Base-by-base conservation (phyloP, 768 basidiomycete genomes). In the Phlegmacium glaucopus region DNA sequence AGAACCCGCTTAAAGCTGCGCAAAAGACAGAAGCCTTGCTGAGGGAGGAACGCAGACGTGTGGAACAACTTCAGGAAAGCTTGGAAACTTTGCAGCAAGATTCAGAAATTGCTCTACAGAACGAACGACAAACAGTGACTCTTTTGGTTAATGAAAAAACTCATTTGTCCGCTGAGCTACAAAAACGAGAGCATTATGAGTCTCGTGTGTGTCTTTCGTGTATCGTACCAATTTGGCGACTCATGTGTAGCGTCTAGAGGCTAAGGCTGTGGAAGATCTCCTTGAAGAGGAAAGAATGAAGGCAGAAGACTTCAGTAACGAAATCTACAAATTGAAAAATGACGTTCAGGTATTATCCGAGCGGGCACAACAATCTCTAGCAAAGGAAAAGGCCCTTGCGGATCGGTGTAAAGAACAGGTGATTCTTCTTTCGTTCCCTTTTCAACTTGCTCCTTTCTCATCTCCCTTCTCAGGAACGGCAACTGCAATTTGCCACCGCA, bases 131-230 rank as follows among this genome's bases (percentile, higher is more conserved):
- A 56, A 87, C 86, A 0, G 88, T 94, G 48, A 74, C 84, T 39
- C 62, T 87, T n/a, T 72, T 94, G 11, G 87, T 91, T 15, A 75
- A 81, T 3, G 87, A 89, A 58, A 88, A 87, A 63, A 75, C 79
- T 6, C 71, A 76, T 15, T 70, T 89, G 29, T 67, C 71, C 12
- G 61, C 75, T n/a, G 78, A 83, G 35, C 61, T 87, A 35, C 75
- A 84, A 52, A 76, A 76, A 42, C 59, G 85, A 39, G 78, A 80
- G 37, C 76, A 71, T 39, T 63, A 78, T n/a, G 85, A 87, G 59
- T 66, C 72, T 34, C 73, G 90, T 91, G 63, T 9, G 74, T 61
- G n/a, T 35, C 17, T n/a, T 38, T n/a, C 16, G 22, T 39, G 22
- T 32, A 34, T 26, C 12, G 28, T 7, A 39, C 2, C 35, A n/a